A percentile compares a stretch with the other conserved stretches of the same genome.
Evolutionary conservation across 1,284 basidiomycete species (phyloP).

Genomic region (Papiliotrema terrestris): DNA sequence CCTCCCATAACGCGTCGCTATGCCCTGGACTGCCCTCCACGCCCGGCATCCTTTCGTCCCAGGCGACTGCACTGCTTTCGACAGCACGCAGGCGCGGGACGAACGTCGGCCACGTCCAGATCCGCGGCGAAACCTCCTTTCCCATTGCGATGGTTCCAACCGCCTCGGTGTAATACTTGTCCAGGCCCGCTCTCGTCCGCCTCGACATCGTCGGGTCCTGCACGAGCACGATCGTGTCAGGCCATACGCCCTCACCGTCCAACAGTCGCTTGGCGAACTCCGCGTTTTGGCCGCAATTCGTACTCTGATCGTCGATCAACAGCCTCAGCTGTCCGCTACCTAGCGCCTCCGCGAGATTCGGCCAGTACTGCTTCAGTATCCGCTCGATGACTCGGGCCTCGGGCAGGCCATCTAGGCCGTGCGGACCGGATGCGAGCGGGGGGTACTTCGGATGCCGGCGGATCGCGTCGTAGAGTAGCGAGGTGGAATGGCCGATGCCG

Average conservation of each 20-base stretch:
- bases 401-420: not conserved
- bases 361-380: conserved; percentile 4
- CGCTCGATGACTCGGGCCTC: conserved; percentile 7
- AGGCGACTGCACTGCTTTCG: not conserved
- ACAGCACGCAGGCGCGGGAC: not conserved
- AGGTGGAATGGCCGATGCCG: conserved; percentile 14
- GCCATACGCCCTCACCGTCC: conserved; percentile 1
- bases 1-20: conserved; percentile 4
- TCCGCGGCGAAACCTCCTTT: not conserved
- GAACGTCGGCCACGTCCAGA: not conserved
- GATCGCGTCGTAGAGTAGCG: conserved; percentile 8
- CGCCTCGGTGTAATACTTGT: conserved; percentile 5
- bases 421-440: not conserved
- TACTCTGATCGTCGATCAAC: conserved; percentile 11
- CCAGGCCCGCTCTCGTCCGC: conserved; percentile 7
- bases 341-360: not conserved
- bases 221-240: conserved; percentile 5
- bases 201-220: conserved; percentile 16
- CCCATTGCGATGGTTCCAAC: not conserved
- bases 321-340: not conserved
- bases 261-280: conserved; percentile 1
- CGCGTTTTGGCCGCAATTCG: conserved; percentile 14
- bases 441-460: conserved; percentile 2
- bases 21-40: too few species aligned
- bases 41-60: not conserved